These are phyloP conservation scores for Phytophthora multivora DNA, from an alignment of 352 stramenopile genomes.

Conservation along the genomic window DNA sequence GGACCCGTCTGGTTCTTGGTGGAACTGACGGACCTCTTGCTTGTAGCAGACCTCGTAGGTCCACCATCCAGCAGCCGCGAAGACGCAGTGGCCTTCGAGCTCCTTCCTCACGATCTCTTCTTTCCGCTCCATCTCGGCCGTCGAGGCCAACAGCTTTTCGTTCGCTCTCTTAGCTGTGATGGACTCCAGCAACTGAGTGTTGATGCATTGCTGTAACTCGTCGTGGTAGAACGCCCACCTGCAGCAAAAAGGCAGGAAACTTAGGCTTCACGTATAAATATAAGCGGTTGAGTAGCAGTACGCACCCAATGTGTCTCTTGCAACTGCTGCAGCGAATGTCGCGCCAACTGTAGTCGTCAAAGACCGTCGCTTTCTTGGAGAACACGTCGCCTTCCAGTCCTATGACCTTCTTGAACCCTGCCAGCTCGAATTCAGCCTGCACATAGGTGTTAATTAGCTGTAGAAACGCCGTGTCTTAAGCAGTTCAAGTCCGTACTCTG, in stretches of 20 bases:
- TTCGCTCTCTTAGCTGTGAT: conserved; percentile 45
- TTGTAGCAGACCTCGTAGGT: conserved; percentile 87
- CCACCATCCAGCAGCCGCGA: conserved; percentile 75
- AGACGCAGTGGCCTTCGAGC: conserved; percentile 62
- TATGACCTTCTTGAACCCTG: conserved; percentile 65
- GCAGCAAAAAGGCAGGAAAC: neutral
- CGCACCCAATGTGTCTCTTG: conserved; percentile 77
- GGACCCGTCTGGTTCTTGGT: conserved; percentile 75
- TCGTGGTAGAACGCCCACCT: conserved; percentile 88
- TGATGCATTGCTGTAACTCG: conserved; percentile 73
- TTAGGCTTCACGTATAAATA: neutral
- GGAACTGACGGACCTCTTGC: conserved; percentile 82
- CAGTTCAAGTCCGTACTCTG: conserved; percentile 34
- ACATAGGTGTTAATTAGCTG: neutral
- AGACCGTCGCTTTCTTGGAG: conserved; percentile 79
- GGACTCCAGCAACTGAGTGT: conserved; percentile 57
- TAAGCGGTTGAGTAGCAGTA: neutral
- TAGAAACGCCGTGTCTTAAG: neutral
- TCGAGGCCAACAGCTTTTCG: conserved; percentile 40
- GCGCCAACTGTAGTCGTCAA: conserved; percentile 84
- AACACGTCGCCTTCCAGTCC: conserved; percentile 65
- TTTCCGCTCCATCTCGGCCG: conserved; percentile 41
- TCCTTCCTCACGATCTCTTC: conserved; percentile 53
- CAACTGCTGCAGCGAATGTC: conserved; percentile 76
- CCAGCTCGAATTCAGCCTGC: conserved; percentile 81